Percentiles rank a stretch among this genome's conserved stretches.
phyloP scores from a whole-genome alignment of 176 grass and related monocot species.

The Carex pumila region DNA sequence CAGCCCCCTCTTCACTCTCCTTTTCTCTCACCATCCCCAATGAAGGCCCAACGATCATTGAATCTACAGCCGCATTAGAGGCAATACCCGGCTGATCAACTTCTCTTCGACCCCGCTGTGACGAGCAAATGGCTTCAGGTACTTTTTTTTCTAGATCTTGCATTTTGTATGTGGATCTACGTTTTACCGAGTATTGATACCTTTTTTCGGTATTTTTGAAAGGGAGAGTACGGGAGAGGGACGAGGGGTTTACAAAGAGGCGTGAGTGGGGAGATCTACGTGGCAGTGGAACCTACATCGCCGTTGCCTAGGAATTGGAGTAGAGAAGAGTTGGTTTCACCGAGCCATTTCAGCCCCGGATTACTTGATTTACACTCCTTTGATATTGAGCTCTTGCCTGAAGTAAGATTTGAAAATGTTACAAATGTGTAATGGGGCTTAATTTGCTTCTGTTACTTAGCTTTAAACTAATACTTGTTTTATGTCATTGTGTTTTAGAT shows the following conservation, averaged over 20 bases:
- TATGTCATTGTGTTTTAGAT: background rate
- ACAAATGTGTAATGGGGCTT: constrained; percentile 12
- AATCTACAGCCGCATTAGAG: constrained; percentile 34
- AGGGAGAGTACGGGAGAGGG: constrained; percentile 21
- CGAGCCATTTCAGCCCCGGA: constrained; percentile 77
- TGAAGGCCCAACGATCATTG: constrained; percentile 38
- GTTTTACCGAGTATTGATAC: background rate
- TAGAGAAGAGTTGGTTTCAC: constrained; percentile 27
- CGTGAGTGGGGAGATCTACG: constrained; percentile 58
- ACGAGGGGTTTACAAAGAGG: constrained; percentile 43
- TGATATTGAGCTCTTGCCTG: constrained; percentile 85
- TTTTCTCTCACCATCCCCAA: constrained; percentile 19
- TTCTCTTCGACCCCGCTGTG: constrained; percentile 53
- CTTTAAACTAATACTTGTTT: background rate
- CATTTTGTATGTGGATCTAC: background rate
- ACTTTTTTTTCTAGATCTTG: constrained; percentile 18
- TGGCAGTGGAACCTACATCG: constrained; percentile 65
- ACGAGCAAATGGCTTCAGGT: constrained; percentile 53
- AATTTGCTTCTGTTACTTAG: background rate
- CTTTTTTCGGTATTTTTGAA: background rate
- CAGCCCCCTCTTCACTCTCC: background rate
- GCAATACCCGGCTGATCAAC: constrained; percentile 66
- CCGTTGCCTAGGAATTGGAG: constrained; percentile 41
- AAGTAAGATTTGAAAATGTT: constrained; percentile 38
- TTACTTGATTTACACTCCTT: constrained; percentile 89